Conservation (phyloP, 1,284 basidiomycete genomes). For the Pterulicium gracile region DNA sequence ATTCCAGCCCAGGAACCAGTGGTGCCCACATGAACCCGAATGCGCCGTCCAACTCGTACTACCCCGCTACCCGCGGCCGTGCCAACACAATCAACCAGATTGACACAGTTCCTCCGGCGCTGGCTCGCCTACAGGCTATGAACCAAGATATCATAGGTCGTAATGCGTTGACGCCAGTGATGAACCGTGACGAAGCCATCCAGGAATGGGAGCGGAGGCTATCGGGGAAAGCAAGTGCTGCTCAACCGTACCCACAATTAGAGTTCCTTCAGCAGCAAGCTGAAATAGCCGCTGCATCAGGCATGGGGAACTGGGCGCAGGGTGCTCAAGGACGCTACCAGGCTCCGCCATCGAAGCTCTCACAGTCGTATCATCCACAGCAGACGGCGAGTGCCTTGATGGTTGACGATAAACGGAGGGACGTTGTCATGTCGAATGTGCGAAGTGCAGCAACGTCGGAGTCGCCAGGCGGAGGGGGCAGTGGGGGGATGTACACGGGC, state of each 20-base stretch:
- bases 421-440: constrained; percentile 65
- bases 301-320: constrained; percentile 41
- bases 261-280: constrained; percentile 89
- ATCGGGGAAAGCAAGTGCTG: constrained; percentile 49
- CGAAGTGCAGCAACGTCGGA: constrained; percentile 54
- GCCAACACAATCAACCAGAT: constrained; percentile 87
- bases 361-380: constrained; percentile 56
- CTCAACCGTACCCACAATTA: constrained; percentile 76
- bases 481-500: constrained; percentile 31
- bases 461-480: constrained; percentile 13
- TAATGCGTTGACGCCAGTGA: constrained; percentile 77
- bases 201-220: constrained; percentile 84
- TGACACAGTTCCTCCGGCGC: constrained; percentile 85
- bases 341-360: constrained; percentile 56
- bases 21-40: constrained; percentile 36
- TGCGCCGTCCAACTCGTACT: constrained; percentile 57
- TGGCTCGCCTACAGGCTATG: constrained; percentile 83
- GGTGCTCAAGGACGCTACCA: constrained; percentile 32
- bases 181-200: constrained; percentile 85
- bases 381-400: constrained; percentile 30
- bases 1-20: constrained; percentile 23
- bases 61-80: constrained; percentile 55
- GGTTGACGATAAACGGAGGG: constrained; percentile 52
- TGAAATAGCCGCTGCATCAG: constrained; percentile 62
- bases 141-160: constrained; percentile 79